Conservation (phyloP, 192 early-diverging fungal genomes). For the Haplosporangium gracile region DNA sequence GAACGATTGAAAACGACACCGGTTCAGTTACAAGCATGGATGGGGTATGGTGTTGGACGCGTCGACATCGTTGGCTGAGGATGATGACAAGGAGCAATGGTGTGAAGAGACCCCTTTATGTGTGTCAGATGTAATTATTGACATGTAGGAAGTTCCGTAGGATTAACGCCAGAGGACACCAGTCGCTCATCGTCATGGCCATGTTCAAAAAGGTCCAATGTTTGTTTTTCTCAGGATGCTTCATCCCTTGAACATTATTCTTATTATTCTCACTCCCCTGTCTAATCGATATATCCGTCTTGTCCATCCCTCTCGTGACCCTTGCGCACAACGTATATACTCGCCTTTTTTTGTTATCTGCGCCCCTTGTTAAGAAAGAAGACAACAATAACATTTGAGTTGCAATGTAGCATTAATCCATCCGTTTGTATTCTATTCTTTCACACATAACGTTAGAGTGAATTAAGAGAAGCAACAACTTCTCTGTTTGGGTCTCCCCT, state of each 20-base stretch:
- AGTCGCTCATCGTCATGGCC: no score
- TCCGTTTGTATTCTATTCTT: background rate
- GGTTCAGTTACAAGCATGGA: no score
- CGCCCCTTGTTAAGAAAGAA: background rate
- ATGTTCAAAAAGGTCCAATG: no score
- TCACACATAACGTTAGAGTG: background rate
- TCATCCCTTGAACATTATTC: no score
- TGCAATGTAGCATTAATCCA: background rate
- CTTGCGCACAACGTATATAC: background rate
- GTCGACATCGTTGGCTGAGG: background rate
- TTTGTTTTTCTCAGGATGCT: no score
- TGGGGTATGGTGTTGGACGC: background rate
- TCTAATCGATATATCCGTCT: no score
- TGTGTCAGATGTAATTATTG: no score
- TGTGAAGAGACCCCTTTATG: no score
- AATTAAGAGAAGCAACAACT: background rate
- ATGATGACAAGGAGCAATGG: background rate
- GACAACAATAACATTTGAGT: background rate
- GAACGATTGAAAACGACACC: background rate
- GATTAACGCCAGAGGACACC: no score
- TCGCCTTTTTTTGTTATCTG: background rate
- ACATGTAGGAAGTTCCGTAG: no score
- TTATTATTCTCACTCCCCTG: no score
- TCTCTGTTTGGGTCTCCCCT: background rate
- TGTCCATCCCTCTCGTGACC: background rate